A percentile compares a stretch with the other conserved stretches of the same genome.
phyloP scores from a whole-genome alignment of 2,329 filamentous ascomycete genomes.

The Myriosclerotinia duriaeana region DNA sequence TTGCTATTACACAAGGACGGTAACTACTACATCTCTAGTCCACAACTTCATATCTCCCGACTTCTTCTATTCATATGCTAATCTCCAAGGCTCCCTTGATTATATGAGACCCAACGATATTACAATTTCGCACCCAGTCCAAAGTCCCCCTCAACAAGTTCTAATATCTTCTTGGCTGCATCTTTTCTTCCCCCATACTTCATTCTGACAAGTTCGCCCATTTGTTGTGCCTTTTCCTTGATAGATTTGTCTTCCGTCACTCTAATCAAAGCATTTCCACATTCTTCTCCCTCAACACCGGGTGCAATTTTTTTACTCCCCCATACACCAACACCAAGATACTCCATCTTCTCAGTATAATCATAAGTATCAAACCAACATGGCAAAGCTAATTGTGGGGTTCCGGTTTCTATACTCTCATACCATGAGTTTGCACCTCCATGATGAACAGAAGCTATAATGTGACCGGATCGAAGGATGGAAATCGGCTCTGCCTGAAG shows the following conservation, averaged over 20 bases:
- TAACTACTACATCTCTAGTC: not conserved
- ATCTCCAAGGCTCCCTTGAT: not conserved
- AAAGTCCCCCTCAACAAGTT: constrained; percentile 7
- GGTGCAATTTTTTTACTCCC: constrained; percentile 7
- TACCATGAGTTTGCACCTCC: constrained; percentile 47
- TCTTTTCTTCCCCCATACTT: constrained; percentile 18
- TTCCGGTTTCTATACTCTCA: constrained; percentile 45
- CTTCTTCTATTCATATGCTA: not conserved
- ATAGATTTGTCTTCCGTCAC: not conserved
- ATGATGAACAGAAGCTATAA: constrained; percentile 44
- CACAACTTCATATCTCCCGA: not conserved
- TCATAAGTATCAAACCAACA: constrained; percentile 50
- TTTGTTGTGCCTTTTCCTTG: not conserved
- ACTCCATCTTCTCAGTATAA: constrained; percentile 47
- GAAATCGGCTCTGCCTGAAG: constrained; percentile 44
- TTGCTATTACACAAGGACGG: not conserved
- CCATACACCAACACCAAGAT: constrained; percentile 43
- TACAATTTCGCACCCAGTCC: not conserved
- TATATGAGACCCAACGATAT: not conserved
- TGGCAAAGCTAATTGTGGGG: constrained; percentile 49
- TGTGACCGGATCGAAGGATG: constrained; percentile 42
- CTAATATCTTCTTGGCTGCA: constrained; percentile 16
- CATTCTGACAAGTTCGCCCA: constrained; percentile 7
- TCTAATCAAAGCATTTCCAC: not conserved
- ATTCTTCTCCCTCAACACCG: constrained; percentile 1